Percentiles rank a stretch among this genome's conserved stretches.
Conservation (phyloP, 345 rosid species). For the Rhodomyrtus tomentosa region DNA sequence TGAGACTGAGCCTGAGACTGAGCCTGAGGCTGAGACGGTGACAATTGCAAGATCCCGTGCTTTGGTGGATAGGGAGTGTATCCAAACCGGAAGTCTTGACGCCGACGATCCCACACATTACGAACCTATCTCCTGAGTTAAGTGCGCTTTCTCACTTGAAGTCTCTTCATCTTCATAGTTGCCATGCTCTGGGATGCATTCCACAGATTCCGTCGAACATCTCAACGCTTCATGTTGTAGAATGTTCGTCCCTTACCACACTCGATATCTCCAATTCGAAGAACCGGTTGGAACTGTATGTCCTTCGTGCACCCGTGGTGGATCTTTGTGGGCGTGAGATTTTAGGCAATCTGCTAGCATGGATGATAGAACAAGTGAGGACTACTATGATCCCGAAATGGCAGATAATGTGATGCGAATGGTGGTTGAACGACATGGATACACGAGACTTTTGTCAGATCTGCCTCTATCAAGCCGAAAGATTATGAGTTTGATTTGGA, state of each 20-base stretch:
- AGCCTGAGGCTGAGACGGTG: too few relatives aligned
- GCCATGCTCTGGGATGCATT: background rate
- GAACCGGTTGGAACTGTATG: background rate
- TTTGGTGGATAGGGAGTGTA: background rate
- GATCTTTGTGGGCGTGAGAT: too few relatives aligned
- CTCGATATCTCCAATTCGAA: background rate
- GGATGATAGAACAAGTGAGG: too few relatives aligned
- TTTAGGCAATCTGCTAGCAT: too few relatives aligned
- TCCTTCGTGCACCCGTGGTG: background rate
- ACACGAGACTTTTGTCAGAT: too few relatives aligned
- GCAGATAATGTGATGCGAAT: too few relatives aligned
- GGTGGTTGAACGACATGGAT: too few relatives aligned
- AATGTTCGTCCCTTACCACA: background rate
- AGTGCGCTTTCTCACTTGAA: background rate
- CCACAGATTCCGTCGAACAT: background rate
- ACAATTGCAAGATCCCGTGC: background rate
- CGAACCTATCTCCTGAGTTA: background rate
- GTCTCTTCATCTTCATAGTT: background rate
- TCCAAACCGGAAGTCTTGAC: background rate
- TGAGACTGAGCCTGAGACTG: too few relatives aligned
- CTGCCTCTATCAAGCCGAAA: too few relatives aligned
- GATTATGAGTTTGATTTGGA: too few relatives aligned
- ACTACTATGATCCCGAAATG: too few relatives aligned
- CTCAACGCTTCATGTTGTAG: background rate
- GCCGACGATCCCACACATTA: background rate